These are phyloP conservation scores for Trichophyton verrucosum DNA, from an alignment of 2,329 filamentous ascomycete species.

Conservation along the genomic window DNA sequence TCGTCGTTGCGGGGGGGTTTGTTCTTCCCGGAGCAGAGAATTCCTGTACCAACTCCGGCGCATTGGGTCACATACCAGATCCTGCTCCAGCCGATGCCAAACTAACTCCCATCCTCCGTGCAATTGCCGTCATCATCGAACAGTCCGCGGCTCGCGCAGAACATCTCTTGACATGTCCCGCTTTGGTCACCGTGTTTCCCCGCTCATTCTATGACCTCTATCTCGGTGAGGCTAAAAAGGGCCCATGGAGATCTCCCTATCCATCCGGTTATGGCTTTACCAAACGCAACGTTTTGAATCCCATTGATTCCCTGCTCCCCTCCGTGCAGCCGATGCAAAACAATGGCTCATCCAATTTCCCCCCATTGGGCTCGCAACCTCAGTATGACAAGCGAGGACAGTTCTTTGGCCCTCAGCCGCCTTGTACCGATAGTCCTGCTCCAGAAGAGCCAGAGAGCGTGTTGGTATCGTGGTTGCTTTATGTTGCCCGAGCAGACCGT, in stretches of 20 bases:
- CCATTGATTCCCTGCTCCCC: slow-evolving; percentile 56
- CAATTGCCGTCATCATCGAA: slow-evolving; percentile 62
- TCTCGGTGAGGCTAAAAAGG: slow-evolving; percentile 32
- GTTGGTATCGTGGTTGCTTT: slow-evolving; percentile 60
- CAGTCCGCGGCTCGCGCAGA: slow-evolving; percentile 68
- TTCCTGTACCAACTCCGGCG: slow-evolving; percentile 41
- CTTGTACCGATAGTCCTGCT: slow-evolving; percentile 24
- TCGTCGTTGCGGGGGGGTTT: slow-evolving; percentile 55
- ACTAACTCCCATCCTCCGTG: slow-evolving; percentile 60
- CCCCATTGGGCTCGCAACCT: slow-evolving; percentile 39
- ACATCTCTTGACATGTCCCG: slow-evolving; percentile 55
- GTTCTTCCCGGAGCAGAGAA: slow-evolving; percentile 54
- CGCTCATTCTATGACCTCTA: slow-evolving; percentile 41
- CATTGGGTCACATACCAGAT: slow-evolving; percentile 47
- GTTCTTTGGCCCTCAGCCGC: slow-evolving; percentile 26
- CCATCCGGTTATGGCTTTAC: slow-evolving; percentile 40
- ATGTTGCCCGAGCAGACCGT: slow-evolving; percentile 26
- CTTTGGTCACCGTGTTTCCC: slow-evolving; percentile 58
- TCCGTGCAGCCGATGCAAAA: slow-evolving; percentile 26
- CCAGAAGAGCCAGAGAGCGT: slow-evolving; percentile 55
- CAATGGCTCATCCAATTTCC: slow-evolving; percentile 36
- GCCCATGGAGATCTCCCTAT: slow-evolving; percentile 43
- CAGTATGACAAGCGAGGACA: slow-evolving; percentile 26
- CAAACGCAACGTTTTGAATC: slow-evolving; percentile 38
- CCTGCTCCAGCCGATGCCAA: slow-evolving; percentile 48